Conservation (phyloP, 1,284 basidiomycete species). For the Mycena citricolor region DNA sequence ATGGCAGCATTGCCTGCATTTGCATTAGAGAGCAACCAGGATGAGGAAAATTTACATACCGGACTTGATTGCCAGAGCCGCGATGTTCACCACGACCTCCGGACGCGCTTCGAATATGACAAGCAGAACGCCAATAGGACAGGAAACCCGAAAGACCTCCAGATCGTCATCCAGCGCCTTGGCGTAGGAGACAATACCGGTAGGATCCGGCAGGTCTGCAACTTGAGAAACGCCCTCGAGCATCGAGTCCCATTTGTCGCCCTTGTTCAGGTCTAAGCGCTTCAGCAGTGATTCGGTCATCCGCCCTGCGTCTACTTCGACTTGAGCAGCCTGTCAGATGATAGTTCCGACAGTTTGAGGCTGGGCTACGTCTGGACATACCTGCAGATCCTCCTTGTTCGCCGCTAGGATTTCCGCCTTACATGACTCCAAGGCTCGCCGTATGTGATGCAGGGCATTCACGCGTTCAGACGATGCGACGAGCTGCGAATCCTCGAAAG, state of each 20-base stretch:
- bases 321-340: slow-evolving; percentile 63
- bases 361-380: slow-evolving; percentile 36
- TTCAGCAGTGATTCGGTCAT: slow-evolving; percentile 84
- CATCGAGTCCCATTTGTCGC: slow-evolving; percentile 95
- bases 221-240: slow-evolving; percentile 90
- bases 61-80: slow-evolving; percentile 93
- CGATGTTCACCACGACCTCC: slow-evolving; percentile 98
- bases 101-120: slow-evolving; percentile 98
- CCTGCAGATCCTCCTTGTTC: slow-evolving; percentile 79
- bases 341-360: slow-evolving; percentile 1
- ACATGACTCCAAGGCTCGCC: slow-evolving; percentile 58
- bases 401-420: slow-evolving; percentile 75
- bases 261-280: slow-evolving; percentile 81
- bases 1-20: slow-evolving; percentile 87
- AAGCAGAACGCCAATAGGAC: slow-evolving; percentile 94
- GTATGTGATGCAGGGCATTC: slow-evolving; percentile 71
- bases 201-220: slow-evolving; percentile 82
- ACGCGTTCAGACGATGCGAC: slow-evolving; percentile 67
- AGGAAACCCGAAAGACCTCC: slow-evolving; percentile 92
- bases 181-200: slow-evolving; percentile 86
- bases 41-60: slow-evolving; percentile 48
- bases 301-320: slow-evolving; percentile 77
- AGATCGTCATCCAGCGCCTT: slow-evolving; percentile 83
- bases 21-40: background rate
- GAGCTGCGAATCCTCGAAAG: slow-evolving; percentile 86